These are phyloP conservation scores for Graphilbum ipis-grandicollis DNA, from an alignment of 2,329 filamentous ascomycete genomes.

Conservation along the genomic window DNA sequence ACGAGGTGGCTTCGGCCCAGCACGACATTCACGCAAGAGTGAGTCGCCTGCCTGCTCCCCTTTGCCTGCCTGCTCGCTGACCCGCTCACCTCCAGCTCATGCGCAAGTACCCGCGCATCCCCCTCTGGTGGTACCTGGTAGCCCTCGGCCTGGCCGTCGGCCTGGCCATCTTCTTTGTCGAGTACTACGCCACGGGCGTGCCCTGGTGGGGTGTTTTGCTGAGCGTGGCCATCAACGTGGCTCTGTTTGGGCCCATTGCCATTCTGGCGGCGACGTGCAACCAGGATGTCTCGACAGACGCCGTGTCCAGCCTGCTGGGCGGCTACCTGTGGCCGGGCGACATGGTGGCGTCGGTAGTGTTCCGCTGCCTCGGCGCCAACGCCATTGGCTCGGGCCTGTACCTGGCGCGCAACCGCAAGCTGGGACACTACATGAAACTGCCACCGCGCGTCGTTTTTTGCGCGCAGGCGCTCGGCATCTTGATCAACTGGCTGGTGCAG, in stretches of 20 bases:
- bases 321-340: constrained; percentile 32
- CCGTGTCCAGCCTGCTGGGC: constrained; percentile 34
- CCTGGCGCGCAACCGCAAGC: constrained; percentile 12
- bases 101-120: constrained; percentile 27
- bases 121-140: constrained; percentile 36
- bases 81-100: constrained; percentile 30
- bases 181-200: constrained; percentile 32
- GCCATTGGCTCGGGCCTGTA: constrained; percentile 9
- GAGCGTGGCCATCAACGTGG: constrained; percentile 25
- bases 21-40: no score
- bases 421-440: constrained; percentile 15
- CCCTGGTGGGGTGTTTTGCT: constrained; percentile 32
- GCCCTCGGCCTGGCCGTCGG: constrained; percentile 25
- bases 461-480: constrained; percentile 18
- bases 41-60: no score
- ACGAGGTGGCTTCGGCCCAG: background rate
- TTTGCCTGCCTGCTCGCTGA: constrained; percentile 5
- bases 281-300: constrained; percentile 32
- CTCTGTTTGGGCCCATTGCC: constrained; percentile 34
- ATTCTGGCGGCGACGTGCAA: constrained; percentile 37
- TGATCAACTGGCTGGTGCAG: constrained; percentile 17
- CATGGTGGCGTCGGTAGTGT: constrained; percentile 34
- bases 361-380: constrained; percentile 20
- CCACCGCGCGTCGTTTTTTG: constrained; percentile 18
- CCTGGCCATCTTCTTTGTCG: constrained; percentile 27